These are phyloP conservation scores for Brettanomyces anomalus DNA, from an alignment of 805 yeast genomes.

Conservation along the genomic window DNA sequence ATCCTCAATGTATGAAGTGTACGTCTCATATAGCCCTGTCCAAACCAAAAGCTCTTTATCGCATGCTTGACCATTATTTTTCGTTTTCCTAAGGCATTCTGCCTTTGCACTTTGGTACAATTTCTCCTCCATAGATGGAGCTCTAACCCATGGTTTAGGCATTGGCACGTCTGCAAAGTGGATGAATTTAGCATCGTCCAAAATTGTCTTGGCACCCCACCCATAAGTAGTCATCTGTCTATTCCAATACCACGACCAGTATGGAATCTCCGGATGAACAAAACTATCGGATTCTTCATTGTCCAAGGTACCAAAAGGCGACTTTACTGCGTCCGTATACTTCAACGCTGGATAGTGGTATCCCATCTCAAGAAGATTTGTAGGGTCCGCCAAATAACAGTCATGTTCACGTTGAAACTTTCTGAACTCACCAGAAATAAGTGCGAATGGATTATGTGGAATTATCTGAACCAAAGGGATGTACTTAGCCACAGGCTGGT, in stretches of 20 bases:
- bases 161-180: constrained; percentile 64
- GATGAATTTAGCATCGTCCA: constrained; percentile 30
- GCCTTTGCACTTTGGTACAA: constrained; percentile 12
- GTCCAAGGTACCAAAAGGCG: constrained; percentile 3
- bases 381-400: constrained; percentile 34
- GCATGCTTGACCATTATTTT: constrained; percentile 3
- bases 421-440: constrained; percentile 41
- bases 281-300: not conserved
- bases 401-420: constrained; percentile 27
- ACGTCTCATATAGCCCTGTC: constrained; percentile 9
- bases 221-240: constrained; percentile 12
- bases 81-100: constrained; percentile 15
- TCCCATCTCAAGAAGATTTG: constrained; percentile 25
- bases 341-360: constrained; percentile 6
- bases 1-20: constrained; percentile 3
- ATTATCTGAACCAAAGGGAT: constrained; percentile 27
- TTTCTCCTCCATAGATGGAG: constrained; percentile 8
- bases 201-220: constrained; percentile 27
- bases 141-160: constrained; percentile 53
- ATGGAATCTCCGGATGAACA: constrained; percentile 1
- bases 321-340: constrained; percentile 5
- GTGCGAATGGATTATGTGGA: constrained; percentile 45
- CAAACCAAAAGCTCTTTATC: constrained; percentile 9
- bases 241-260: constrained; percentile 4
- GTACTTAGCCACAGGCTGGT: constrained; percentile 3